A percentile compares a stretch with the other conserved stretches of the same genome.
Evolutionary conservation across 164 flowering plant genomes (phyloP).

Genomic region (Aristolochia fimbriata): DNA sequence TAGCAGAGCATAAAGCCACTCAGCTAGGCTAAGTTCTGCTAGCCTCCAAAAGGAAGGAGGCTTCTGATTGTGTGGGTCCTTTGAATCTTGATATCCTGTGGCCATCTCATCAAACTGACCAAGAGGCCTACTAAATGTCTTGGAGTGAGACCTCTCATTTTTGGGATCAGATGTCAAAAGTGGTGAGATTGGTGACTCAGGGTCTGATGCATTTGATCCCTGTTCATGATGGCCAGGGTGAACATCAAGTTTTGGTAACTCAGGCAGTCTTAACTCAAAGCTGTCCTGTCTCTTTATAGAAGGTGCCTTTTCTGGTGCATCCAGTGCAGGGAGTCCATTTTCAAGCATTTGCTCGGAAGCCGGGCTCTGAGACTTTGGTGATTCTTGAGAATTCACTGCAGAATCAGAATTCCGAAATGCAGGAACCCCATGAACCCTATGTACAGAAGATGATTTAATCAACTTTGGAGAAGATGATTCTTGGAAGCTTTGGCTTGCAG

Average conservation of each 20-base stretch:
- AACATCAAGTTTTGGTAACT: constrained; percentile 83
- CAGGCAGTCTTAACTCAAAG: constrained; percentile 89
- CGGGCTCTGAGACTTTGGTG: constrained; percentile 65
- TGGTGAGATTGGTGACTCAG: constrained; percentile 97
- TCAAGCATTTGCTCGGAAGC: constrained; percentile 68
- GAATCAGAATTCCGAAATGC: constrained; percentile 40
- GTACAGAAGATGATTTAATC: constrained; percentile 85
- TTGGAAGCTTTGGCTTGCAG: constrained; percentile 61
- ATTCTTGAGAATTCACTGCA: constrained; percentile 49
- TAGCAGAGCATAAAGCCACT: constrained; percentile 93
- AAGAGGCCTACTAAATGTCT: constrained; percentile 81
- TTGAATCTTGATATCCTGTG: constrained; percentile 23
- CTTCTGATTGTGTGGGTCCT: constrained; percentile 31
- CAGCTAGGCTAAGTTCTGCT: constrained; percentile 86
- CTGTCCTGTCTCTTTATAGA: constrained; percentile 83
- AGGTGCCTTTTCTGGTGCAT: constrained; percentile 58
- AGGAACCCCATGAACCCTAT: constrained; percentile 49
- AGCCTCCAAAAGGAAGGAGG: constrained; percentile 91
- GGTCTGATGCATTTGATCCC: constrained; percentile 65
- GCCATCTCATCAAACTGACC: constrained; percentile 53
- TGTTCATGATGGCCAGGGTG: constrained; percentile 38
- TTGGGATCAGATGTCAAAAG: constrained; percentile 90
- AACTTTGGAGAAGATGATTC: constrained; percentile 87
- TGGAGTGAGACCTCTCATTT: constrained; percentile 94
- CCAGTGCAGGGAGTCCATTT: constrained; percentile 42